Conservation (phyloP, 805 yeast species). For the Hanseniaspora thailandica region DNA sequence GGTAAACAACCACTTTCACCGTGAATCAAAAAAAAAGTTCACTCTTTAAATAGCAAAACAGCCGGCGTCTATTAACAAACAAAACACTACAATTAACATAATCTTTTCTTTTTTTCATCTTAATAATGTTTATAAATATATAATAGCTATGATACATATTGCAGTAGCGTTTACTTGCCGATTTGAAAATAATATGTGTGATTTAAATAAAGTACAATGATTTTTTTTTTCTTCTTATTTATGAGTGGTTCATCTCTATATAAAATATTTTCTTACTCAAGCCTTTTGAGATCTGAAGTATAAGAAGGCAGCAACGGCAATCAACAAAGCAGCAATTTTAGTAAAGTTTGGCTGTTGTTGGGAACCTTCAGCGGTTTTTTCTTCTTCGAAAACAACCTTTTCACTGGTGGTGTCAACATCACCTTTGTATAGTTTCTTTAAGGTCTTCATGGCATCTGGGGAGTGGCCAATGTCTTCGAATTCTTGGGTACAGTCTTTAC, state of each 20-base stretch:
- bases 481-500: conserved; percentile 70
- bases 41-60: background rate
- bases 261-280: background rate
- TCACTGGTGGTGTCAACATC: conserved; percentile 55
- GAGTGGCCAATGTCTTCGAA: conserved; percentile 94
- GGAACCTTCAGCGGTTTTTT: conserved; percentile 45
- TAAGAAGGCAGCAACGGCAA: conserved; percentile 40
- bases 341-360: conserved; percentile 36
- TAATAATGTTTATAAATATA: background rate
- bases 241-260: background rate
- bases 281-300: conserved; percentile 18
- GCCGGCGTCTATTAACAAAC: too few relatives aligned
- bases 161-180: background rate
- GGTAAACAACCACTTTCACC: too few relatives aligned
- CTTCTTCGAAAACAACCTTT: conserved; percentile 24
- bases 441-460: conserved; percentile 78
- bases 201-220: background rate
- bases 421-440: conserved; percentile 62
- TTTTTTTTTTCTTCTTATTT: background rate
- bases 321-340: conserved; percentile 67
- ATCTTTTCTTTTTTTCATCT: background rate
- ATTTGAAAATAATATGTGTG: background rate
- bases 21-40: background rate
- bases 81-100: background rate
- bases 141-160: background rate